These are phyloP conservation scores for Xylaria telfairii DNA, from an alignment of 495 filamentous ascomycete genomes.

Conservation along the genomic window DNA sequence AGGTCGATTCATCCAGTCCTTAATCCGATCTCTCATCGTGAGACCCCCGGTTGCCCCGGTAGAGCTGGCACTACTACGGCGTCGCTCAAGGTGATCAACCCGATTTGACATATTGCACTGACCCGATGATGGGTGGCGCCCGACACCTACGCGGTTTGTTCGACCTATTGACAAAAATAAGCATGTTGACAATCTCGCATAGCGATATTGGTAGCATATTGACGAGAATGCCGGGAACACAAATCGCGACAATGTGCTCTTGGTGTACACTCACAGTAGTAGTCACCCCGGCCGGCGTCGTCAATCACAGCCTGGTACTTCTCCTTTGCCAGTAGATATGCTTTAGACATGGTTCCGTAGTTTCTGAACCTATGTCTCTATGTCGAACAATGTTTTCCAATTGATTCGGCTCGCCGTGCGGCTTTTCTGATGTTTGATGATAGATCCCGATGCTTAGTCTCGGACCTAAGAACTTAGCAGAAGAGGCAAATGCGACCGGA, in stretches of 20 bases:
- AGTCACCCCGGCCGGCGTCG: constrained; percentile 40
- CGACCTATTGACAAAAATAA: constrained; percentile 29
- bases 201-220: constrained; percentile 1
- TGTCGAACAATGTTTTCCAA: not conserved
- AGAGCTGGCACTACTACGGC: constrained; percentile 35
- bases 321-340: constrained; percentile 35
- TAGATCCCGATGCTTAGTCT: not conserved
- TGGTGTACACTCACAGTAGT: constrained; percentile 33
- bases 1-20: constrained; percentile 35
- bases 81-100: constrained; percentile 35
- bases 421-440: not conserved
- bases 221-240: not conserved
- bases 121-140: constrained; percentile 37
- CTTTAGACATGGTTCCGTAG: constrained; percentile 35
- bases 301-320: constrained; percentile 41
- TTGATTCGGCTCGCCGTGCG: constrained; percentile 3
- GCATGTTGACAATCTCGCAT: not conserved
- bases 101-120: constrained; percentile 35
- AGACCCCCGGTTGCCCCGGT: not conserved
- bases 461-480: not conserved
- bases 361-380: not conserved
- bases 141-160: constrained; percentile 36
- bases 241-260: not conserved
- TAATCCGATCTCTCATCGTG: constrained; percentile 35
- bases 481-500: not conserved